Percentiles rank a stretch among this genome's conserved stretches.
These are phyloP conservation scores for Collybiopsis luxurians DNA, from an alignment of 768 basidiomycete species.

Conservation along the genomic window DNA sequence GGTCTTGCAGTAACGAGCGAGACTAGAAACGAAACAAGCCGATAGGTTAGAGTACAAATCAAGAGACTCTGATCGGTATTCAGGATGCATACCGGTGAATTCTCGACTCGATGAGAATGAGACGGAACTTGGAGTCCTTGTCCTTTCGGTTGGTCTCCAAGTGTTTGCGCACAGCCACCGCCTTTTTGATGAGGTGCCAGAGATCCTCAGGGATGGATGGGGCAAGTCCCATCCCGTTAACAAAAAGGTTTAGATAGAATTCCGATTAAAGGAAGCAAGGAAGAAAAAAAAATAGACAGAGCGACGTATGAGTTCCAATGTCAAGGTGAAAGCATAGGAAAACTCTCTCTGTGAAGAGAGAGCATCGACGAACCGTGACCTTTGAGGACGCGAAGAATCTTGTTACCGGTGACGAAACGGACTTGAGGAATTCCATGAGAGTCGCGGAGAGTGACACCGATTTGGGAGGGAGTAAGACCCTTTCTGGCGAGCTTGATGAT, in stretches of 20 bases:
- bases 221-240: slow-evolving; percentile 83
- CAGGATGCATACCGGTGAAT: slow-evolving; percentile 65
- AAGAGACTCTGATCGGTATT: neutral
- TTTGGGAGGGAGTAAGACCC: slow-evolving; percentile 96
- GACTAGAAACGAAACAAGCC: slow-evolving; percentile 25
- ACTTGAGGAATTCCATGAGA: slow-evolving; percentile 98
- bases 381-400: slow-evolving; percentile 98
- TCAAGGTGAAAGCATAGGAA: neutral
- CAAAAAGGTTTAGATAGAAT: slow-evolving; percentile 13
- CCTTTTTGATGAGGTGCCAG: slow-evolving; percentile 99
- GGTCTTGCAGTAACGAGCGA: slow-evolving; percentile 98
- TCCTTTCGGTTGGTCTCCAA: slow-evolving; percentile 97
- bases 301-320: slow-evolving; percentile 25
- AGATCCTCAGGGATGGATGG: slow-evolving; percentile 99
- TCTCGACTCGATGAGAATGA: slow-evolving; percentile 98
- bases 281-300: slow-evolving; percentile 13
- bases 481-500: slow-evolving; percentile 97
- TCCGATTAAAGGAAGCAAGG: slow-evolving; percentile 32
- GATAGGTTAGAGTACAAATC: neutral
- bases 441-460: slow-evolving; percentile 97
- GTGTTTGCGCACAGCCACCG: slow-evolving; percentile 98
- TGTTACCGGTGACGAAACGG: slow-evolving; percentile 98
- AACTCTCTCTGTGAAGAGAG: slow-evolving; percentile 65
- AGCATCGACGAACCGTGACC: slow-evolving; percentile 65
- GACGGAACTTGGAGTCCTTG: slow-evolving; percentile 90